Conservation (phyloP, 2,329 filamentous ascomycete species). For the Aspergillus sp. region DNA sequence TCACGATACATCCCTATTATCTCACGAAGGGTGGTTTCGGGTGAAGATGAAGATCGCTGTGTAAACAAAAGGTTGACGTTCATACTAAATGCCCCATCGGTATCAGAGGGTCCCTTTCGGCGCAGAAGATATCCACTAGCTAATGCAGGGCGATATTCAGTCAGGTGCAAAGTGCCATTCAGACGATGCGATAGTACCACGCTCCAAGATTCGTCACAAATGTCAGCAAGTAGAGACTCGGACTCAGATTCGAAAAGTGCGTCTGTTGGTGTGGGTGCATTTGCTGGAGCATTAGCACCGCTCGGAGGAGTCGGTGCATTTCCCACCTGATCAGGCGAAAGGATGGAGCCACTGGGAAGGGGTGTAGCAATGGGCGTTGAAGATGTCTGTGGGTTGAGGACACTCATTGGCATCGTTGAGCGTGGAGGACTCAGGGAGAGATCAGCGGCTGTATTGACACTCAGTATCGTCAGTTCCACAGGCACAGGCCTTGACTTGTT, state of each 20-base stretch:
- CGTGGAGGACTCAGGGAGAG: constrained; percentile 34
- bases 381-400: constrained; percentile 33
- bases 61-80: constrained; percentile 44
- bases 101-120: constrained; percentile 41
- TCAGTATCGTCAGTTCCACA: constrained; percentile 38
- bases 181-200: constrained; percentile 54
- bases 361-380: constrained; percentile 43
- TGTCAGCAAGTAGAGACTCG: constrained; percentile 58
- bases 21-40: constrained; percentile 42
- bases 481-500: constrained; percentile 35
- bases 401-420: constrained; percentile 32
- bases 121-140: constrained; percentile 50
- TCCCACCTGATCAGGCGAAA: constrained; percentile 45
- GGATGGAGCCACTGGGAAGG: constrained; percentile 32
- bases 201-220: constrained; percentile 61
- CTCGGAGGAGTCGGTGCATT: constrained; percentile 39
- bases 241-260: constrained; percentile 47
- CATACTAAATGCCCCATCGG: constrained; percentile 43
- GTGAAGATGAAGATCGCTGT: constrained; percentile 26
- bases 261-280: constrained; percentile 36
- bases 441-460: constrained; percentile 36
- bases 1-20: constrained; percentile 46
- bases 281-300: constrained; percentile 34
- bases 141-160: constrained; percentile 43
- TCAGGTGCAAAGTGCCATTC: constrained; percentile 41